Base-by-base conservation (phyloP, 805 yeast species). In the Wickerhamomyces xylosicus region DNA sequence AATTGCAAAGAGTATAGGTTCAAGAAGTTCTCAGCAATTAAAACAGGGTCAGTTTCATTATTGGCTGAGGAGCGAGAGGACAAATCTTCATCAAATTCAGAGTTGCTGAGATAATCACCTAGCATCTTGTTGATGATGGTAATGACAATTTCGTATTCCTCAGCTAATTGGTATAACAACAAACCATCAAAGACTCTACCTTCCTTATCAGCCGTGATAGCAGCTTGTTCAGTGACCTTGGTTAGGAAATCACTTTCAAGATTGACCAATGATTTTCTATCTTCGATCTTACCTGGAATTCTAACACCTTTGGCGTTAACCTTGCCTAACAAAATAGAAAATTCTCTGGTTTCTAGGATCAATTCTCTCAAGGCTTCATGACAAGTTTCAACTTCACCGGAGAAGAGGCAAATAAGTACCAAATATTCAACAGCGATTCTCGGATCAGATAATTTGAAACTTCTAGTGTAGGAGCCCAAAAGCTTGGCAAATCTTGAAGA, bases 401-500 rank as follows among this genome's bases (percentile, higher is more conserved):
- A 63, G 46, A 67, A 62, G 48, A 86, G 50, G 36, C 85, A 79
- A 20, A 87, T 77, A 48, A 84, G 64, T 19, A 83, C 69, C 38
- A 90, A 61, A 54, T 92, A 92, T 56, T 90, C 95, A n/a, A 85
- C 83, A 1, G 97, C 97, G 41, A 82, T 85, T 50, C 79, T 74
- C 19, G 97, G 95, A 61, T 87, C 95, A 31, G 90, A 74, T 42
- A 75, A 74, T 50, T 87, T 79, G 67, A 92, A 90, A 15, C 79
- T 74, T 45, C 87, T 72, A 10, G 92, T 83, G 59, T 85, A 90
- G 17, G 79, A 74, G 1, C 94, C 95, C 36, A 92, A 50, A 38
- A 86, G 57, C 41, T 84, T 68, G 16, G 83, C 77, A 56, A 79
- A 74, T 44, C 69, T 69, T 48, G 60, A 53, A 1, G 50, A 47